Conservation (phyloP, 768 basidiomycete genomes). For the Mrakia hoshinonis region DNA sequence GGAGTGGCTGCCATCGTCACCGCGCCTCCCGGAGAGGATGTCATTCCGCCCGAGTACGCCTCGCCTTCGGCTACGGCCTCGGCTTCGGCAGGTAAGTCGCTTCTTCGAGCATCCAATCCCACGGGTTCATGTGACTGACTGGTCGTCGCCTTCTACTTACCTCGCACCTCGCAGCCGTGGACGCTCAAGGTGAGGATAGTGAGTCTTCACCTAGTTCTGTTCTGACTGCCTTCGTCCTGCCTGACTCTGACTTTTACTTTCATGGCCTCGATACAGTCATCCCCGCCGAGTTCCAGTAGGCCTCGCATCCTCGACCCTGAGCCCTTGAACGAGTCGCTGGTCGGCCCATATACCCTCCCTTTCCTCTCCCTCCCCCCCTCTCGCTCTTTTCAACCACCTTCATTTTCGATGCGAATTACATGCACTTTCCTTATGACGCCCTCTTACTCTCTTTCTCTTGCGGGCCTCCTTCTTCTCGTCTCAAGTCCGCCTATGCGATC, state of each 20-base stretch:
- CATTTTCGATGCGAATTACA: too few relatives aligned
- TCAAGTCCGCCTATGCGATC: background rate
- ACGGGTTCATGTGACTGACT: too few relatives aligned
- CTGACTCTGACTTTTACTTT: background rate
- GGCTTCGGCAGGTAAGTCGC: background rate
- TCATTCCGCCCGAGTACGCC: background rate
- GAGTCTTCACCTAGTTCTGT: too few relatives aligned
- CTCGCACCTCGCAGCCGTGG: too few relatives aligned
- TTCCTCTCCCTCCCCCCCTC: background rate
- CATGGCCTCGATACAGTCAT: background rate
- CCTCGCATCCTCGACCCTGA: background rate
- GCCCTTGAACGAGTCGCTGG: too few relatives aligned
- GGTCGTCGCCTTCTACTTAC: background rate
- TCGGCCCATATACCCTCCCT: too few relatives aligned
- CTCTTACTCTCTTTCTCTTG: background rate
- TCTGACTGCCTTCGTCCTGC: background rate
- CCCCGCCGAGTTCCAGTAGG: slow-evolving; percentile 6
- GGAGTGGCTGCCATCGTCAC: background rate
- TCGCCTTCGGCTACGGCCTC: background rate
- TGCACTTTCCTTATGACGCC: too few relatives aligned
- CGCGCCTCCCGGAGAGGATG: background rate
- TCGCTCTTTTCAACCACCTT: too few relatives aligned
- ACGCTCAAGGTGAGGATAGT: too few relatives aligned
- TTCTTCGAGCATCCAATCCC: background rate
- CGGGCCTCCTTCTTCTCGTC: background rate